phyloP scores from a whole-genome alignment of 345 rosid genomes.

The Salix dunnii region DNA sequence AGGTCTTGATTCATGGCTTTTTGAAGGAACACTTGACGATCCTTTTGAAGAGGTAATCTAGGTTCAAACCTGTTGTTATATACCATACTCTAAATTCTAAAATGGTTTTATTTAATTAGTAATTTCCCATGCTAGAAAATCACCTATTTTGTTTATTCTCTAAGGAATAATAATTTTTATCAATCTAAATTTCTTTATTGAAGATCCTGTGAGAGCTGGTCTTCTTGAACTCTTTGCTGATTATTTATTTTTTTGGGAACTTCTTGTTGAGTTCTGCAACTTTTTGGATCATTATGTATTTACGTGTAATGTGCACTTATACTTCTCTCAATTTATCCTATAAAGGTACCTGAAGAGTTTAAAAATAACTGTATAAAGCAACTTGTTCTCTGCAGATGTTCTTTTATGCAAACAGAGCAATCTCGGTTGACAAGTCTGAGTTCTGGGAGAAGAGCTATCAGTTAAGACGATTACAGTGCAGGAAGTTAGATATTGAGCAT shows the following conservation, averaged over 20 bases:
- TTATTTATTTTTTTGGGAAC: not conserved
- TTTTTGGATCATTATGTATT: not conserved
- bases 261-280: not conserved
- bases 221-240: not conserved
- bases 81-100: slow-evolving; percentile 12
- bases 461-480: slow-evolving; percentile 38
- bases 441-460: slow-evolving; percentile 95
- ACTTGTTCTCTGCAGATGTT: slow-evolving; percentile 52
- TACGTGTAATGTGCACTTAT: not conserved
- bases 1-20: slow-evolving; percentile 86
- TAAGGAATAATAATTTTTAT: not conserved
- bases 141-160: not conserved
- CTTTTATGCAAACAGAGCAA: slow-evolving; percentile 61
- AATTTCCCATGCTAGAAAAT: not conserved
- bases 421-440: slow-evolving; percentile 70
- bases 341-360: not conserved
- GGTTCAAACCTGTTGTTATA: slow-evolving; percentile 9
- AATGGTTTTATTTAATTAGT: not conserved
- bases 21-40: slow-evolving; percentile 83
- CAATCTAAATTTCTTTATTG: not conserved
- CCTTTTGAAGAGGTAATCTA: slow-evolving; percentile 84
- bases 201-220: not conserved
- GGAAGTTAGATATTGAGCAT: slow-evolving; percentile 35
- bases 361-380: not conserved
- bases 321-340: not conserved